Conservation (phyloP, 2,329 filamentous ascomycete species). For the Ophiocordyceps robertsii region DNA sequence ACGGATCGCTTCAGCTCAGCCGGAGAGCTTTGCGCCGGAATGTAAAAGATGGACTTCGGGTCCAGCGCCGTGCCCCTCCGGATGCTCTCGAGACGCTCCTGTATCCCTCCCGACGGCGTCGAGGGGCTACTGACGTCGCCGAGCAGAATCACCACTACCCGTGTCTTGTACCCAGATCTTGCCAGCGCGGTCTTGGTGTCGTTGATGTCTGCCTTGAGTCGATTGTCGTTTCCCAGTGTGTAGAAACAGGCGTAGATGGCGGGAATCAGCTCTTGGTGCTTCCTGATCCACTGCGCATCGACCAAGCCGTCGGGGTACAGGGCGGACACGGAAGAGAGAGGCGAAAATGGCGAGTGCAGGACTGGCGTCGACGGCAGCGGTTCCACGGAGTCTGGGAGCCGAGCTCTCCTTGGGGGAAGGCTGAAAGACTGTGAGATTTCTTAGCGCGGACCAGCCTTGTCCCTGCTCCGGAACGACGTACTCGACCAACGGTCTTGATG, state of each 20-base stretch:
- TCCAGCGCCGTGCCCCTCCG: conserved; percentile 69
- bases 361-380: conserved; percentile 33
- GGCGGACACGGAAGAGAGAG: conserved; percentile 67
- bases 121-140: conserved; percentile 14
- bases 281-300: conserved; percentile 68
- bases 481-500: conserved; percentile 65
- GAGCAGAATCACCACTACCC: conserved; percentile 54
- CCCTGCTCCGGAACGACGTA: conserved; percentile 30
- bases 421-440: conserved; percentile 30
- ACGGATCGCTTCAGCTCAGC: conserved; percentile 63
- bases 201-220: conserved; percentile 78
- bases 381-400: conserved; percentile 37
- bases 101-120: conserved; percentile 47
- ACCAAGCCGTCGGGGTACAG: conserved; percentile 86
- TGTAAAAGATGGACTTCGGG: conserved; percentile 71
- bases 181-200: conserved; percentile 54
- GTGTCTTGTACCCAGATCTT: conserved; percentile 63
- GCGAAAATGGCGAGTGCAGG: conserved; percentile 87
- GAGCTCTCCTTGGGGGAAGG: conserved; percentile 44
- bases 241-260: conserved; percentile 75
- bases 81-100: conserved; percentile 65
- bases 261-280: conserved; percentile 76
- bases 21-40: conserved; percentile 59
- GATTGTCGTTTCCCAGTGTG: conserved; percentile 66
- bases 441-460: conserved; percentile 11